A percentile compares a stretch with the other conserved stretches of the same genome.
phyloP scores from a whole-genome alignment of 2,329 filamentous ascomycete species.

The Arthroderma uncinatum region DNA sequence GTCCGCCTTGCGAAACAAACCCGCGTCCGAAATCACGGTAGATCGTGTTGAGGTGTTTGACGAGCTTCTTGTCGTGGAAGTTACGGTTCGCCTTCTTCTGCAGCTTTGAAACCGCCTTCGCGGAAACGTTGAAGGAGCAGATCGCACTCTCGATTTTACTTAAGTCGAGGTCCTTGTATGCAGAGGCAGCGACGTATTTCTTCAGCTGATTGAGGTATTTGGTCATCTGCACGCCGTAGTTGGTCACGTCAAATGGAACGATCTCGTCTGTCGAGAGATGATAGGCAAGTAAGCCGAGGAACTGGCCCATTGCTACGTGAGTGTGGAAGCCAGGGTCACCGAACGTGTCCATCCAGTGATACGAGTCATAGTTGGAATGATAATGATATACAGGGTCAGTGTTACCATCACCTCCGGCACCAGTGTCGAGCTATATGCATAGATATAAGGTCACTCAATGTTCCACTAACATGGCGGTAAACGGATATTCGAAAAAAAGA shows the following conservation, averaged over 20 bases:
- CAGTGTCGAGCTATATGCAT: slow-evolving; percentile 31
- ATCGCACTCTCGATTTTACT: slow-evolving; percentile 27
- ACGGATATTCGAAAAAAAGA: neutral
- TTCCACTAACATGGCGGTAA: neutral
- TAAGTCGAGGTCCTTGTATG: slow-evolving; percentile 9
- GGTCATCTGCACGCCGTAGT: slow-evolving; percentile 29
- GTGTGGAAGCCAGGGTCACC: slow-evolving; percentile 42
- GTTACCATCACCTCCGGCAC: slow-evolving; percentile 25
- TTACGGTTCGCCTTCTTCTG: slow-evolving; percentile 7
- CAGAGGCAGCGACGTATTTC: slow-evolving; percentile 18
- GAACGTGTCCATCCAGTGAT: slow-evolving; percentile 43
- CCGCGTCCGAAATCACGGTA: slow-evolving; percentile 37
- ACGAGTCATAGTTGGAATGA: slow-evolving; percentile 39
- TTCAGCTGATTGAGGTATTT: slow-evolving; percentile 28
- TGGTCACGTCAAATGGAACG: slow-evolving; percentile 30
- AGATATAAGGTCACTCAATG: neutral
- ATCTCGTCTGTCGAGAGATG: slow-evolving; percentile 31
- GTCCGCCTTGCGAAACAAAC: slow-evolving; percentile 37
- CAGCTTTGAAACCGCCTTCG: slow-evolving; percentile 11
- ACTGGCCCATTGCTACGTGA: slow-evolving; percentile 42
- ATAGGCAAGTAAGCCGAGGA: slow-evolving; percentile 34
- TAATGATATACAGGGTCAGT: slow-evolving; percentile 38
- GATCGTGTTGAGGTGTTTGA: slow-evolving; percentile 34
- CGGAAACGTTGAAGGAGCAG: slow-evolving; percentile 22
- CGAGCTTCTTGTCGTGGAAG: slow-evolving; percentile 9